phyloP scores from a whole-genome alignment of 2,329 filamentous ascomycete species.

The Geosmithia putterillii region DNA sequence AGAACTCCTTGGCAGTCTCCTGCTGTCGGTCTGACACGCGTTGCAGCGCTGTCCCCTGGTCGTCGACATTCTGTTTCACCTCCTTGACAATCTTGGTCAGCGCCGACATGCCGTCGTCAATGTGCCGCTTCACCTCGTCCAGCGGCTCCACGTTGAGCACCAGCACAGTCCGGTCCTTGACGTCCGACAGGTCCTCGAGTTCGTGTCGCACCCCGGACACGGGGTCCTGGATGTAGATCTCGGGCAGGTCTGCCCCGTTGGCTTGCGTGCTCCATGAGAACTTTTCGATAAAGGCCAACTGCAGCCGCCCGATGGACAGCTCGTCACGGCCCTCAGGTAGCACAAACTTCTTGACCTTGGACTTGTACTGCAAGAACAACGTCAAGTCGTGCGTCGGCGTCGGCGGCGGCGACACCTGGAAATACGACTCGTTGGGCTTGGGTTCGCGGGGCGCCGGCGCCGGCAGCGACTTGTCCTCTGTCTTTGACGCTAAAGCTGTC shows the following conservation, averaged over 20 bases:
- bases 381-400: constrained; percentile 73
- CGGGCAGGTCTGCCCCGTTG: constrained; percentile 82
- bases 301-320: constrained; percentile 74
- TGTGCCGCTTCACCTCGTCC: constrained; percentile 92
- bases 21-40: constrained; percentile 83
- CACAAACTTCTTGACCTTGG: constrained; percentile 92
- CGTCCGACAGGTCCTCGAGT: constrained; percentile 81
- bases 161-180: constrained; percentile 91
- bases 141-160: constrained; percentile 86
- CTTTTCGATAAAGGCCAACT: constrained; percentile 96
- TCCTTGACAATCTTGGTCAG: constrained; percentile 76
- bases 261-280: constrained; percentile 98
- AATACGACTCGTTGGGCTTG: constrained; percentile 32
- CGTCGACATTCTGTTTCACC: constrained; percentile 71
- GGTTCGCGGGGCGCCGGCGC: constrained; percentile 23
- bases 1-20: constrained; percentile 79
- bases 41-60: constrained; percentile 72
- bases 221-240: constrained; percentile 96
- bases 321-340: constrained; percentile 74
- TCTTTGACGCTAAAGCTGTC: neutral
- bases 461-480: neutral
- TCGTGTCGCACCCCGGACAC: constrained; percentile 95
- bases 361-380: constrained; percentile 91
- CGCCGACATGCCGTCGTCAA: constrained; percentile 79
- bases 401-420: constrained; percentile 51